Evolutionary conservation across 2,329 filamentous ascomycete species (phyloP), one percentile per base, ranked within the genome.

Genomic region (Arthrobotrys pseudoclavata): DNA sequence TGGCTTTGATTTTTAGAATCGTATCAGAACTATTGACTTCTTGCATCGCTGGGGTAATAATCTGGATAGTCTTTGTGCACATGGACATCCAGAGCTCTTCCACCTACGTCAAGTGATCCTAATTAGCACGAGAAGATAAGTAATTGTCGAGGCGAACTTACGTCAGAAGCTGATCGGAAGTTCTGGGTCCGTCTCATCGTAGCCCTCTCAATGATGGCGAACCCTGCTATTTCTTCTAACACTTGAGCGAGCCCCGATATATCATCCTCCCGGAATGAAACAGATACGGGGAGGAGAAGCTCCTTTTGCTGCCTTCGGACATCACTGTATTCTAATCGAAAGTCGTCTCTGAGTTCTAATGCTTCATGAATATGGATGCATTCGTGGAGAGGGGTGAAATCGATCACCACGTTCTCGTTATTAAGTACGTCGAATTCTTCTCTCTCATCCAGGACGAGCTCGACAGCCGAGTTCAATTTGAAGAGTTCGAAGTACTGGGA

Each of bases 61-160:
- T 86, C 7, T 87, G 88, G 80, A 98, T 93, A 0, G 93, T 91
- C 52, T 91, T 90, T 82, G 94, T 92, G 82, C 95, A 98, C 92
- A 98, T 96, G 0, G 94, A 97, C 82, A 98, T 95, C 96, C 96
- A 99, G 1, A 99, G 86, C 84, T 98, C 96, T 82, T 99, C 96
- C n/a, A 97, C 90, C 92, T 94, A 78, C 24, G 69, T 34, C 66
- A 79, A 78, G 18, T 79, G 26, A 20, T 24, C 57, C 47, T 4
- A 42, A 31, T 66, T 60, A 45, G 29, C 13, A 42, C 4, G 12
- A 7, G 50, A 15, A 13, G 50, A 29, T 42, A 34, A 20, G 45
- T 4, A 4, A 42, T 40, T 7, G n/a, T 22, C 15, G 20, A 13
- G 15, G 22, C 20, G 4, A 13, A 82, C 89, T 84, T 83, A 95